These are phyloP conservation scores for Colletotrichum sp. DNA, from an alignment of 2,329 filamentous ascomycete genomes.

Conservation along the genomic window DNA sequence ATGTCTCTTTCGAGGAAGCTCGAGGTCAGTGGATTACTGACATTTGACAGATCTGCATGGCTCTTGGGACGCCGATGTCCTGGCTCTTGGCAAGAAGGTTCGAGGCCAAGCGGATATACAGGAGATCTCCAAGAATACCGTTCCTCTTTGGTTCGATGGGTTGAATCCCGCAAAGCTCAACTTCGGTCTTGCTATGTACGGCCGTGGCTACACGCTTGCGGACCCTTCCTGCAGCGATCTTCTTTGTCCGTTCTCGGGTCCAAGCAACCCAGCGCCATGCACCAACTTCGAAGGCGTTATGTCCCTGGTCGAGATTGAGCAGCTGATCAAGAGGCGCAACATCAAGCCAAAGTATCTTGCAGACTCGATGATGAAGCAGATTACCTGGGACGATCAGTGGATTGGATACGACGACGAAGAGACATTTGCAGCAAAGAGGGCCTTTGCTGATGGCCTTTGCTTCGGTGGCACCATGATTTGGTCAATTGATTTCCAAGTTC, in stretches of 20 bases:
- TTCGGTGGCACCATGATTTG: constrained; percentile 38
- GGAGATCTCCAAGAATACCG: constrained; percentile 41
- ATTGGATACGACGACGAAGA: constrained; percentile 30
- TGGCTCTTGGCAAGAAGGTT: constrained; percentile 33
- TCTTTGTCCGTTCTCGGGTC: constrained; percentile 27
- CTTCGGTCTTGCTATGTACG: constrained; percentile 52
- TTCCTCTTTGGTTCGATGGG: constrained; percentile 43
- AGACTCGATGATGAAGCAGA: constrained; percentile 28
- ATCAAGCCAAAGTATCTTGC: constrained; percentile 74
- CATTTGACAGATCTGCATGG: neutral
- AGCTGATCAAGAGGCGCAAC: constrained; percentile 83
- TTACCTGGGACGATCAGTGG: constrained; percentile 31
- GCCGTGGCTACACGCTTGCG: constrained; percentile 44
- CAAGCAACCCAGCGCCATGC: constrained; percentile 31
- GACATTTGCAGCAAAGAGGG: constrained; percentile 28
- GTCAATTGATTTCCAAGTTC: constrained; percentile 28
- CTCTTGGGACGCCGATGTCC: constrained; percentile 6
- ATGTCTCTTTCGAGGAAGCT: neutral
- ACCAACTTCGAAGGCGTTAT: constrained; percentile 33
- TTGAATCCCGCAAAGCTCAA: constrained; percentile 46
- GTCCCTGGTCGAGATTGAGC: constrained; percentile 55
- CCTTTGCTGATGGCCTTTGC: constrained; percentile 29
- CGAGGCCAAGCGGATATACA: constrained; percentile 45
- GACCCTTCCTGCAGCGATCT: constrained; percentile 29
- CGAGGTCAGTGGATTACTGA: neutral